A percentile compares a stretch with the other conserved stretches of the same genome.
Conservation (phyloP, 208 protist genomes). For the Naegleria fowleri region DNA sequence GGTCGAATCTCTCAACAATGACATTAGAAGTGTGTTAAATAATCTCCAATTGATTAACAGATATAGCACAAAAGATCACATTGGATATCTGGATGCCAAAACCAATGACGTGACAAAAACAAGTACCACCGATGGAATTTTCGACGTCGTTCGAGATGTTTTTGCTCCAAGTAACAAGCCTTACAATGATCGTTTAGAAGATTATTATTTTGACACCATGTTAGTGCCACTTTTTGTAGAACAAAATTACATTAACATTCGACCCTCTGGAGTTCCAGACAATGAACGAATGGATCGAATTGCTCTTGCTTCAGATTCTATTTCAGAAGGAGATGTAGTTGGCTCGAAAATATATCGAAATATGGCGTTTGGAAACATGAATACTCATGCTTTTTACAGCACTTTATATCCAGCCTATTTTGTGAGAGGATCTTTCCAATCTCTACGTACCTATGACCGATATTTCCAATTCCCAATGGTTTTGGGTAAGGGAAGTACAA, state of each 20-base stretch:
- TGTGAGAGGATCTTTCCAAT: constrained; percentile 64
- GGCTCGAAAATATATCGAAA: constrained; percentile 72
- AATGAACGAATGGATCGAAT: constrained; percentile 54
- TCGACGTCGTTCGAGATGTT: constrained; percentile 76
- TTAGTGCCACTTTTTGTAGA: constrained; percentile 87
- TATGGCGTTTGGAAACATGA: constrained; percentile 75
- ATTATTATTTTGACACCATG: constrained; percentile 79
- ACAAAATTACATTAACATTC: constrained; percentile 87
- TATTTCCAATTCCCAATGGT: constrained; percentile 75
- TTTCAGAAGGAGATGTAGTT: constrained; percentile 64
- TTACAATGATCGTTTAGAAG: constrained; percentile 59
- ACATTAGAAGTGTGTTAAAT: constrained; percentile 93
- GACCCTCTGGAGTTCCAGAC: constrained; percentile 43
- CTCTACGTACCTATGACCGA: constrained; percentile 63
- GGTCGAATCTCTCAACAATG: constrained; percentile 73
- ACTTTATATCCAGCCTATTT: constrained; percentile 68
- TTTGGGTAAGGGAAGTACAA: constrained; percentile 76
- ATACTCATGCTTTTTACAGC: constrained; percentile 59
- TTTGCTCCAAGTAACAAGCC: constrained; percentile 61
- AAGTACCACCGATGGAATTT: constrained; percentile 77
- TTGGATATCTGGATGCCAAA: constrained; percentile 59
- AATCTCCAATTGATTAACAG: constrained; percentile 86
- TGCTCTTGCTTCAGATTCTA: constrained; percentile 52
- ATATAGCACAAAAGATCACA: constrained; percentile 40
- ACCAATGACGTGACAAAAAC: constrained; percentile 65